Conservation (phyloP, 306 rosid genomes). For the Cucumis hystrix region DNA sequence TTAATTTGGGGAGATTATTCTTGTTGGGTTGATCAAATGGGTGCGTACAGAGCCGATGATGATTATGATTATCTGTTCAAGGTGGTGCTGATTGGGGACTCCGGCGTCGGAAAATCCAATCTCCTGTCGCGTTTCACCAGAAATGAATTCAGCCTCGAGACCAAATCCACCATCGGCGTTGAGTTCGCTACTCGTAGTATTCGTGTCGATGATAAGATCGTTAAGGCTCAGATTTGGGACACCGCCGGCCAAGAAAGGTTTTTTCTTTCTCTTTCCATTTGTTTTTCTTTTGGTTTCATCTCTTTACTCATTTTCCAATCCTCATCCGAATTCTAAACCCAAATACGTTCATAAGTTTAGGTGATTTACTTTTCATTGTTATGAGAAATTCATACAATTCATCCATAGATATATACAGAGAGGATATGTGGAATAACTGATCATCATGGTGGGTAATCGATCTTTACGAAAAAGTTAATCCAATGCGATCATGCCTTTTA, state of each 20-base stretch:
- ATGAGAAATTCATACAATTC: no score
- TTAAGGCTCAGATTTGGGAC: constrained; percentile 91
- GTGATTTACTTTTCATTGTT: no score
- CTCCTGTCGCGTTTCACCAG: constrained; percentile 69
- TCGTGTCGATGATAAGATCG: constrained; percentile 69
- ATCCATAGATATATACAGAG: no score
- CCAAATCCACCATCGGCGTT: constrained; percentile 76
- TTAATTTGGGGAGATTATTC: no score
- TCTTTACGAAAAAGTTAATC: no score
- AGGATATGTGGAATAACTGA: no score
- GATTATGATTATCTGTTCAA: constrained; percentile 73
- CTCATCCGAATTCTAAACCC: no score
- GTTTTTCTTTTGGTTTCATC: neutral
- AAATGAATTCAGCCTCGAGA: constrained; percentile 67
- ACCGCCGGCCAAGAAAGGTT: constrained; percentile 88
- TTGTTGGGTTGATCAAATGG: constrained; percentile 21
- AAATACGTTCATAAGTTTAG: no score
- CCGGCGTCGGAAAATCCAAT: constrained; percentile 77
- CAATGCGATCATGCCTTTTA: no score
- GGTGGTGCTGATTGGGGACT: constrained; percentile 79
- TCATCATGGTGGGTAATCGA: no score
- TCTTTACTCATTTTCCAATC: no score
- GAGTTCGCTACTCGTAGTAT: constrained; percentile 80
- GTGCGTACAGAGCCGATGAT: constrained; percentile 66
- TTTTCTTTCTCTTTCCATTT: neutral